Base-by-base conservation (phyloP, 2,329 filamentous ascomycete genomes). In the Fusarium nelsonii region DNA sequence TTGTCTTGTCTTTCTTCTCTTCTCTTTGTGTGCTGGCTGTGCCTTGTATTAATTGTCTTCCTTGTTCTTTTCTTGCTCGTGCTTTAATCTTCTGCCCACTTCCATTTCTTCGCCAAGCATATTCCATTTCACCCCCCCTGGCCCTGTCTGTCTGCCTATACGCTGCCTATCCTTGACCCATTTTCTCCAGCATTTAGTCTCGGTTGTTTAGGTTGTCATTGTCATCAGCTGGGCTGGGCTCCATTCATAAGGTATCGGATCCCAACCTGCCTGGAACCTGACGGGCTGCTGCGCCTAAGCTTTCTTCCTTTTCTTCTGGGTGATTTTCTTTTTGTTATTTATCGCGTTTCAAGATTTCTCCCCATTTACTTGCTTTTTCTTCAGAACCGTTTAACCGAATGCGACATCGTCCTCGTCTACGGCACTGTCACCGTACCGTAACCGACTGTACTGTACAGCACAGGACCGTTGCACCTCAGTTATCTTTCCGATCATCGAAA, bases 211-310 rank as follows among this genome's bases (percentile, higher is more conserved):
- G 60, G 52, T 55, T 60, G 57, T 49, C 55, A 55, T 67, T 69
- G 63, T 67, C 66, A 70, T 68, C 67, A 70, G 50, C 67, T 70
- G 62, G 59, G 62, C 62, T 65, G 62, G 60, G 62, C 62, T 65
- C 62, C 62, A 65, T 65, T 37, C 32, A 63, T 63, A 63, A 63
- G 58, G 50, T 58, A 63, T 63, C 37, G 58, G 39, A 65, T 65
- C 62, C 60, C 60, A 62, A 62, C 55, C 51, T 46, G 30, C 54
- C 40, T 45, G 15, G 23, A 52, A 62, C 65, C 65, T 59, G 43
- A 69, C 60, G 55, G 48, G 41, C 56, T 18, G 41, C 56, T 18
- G 50, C 37, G 48, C 49, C 48, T 45, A 50, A 50, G 45, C 44
- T 46, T 34, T 37, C 41, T 49, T 58, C 66, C 66, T 45, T 40